phyloP scores from a whole-genome alignment of 768 basidiomycete genomes.

The Rhizopogon sp. region DNA sequence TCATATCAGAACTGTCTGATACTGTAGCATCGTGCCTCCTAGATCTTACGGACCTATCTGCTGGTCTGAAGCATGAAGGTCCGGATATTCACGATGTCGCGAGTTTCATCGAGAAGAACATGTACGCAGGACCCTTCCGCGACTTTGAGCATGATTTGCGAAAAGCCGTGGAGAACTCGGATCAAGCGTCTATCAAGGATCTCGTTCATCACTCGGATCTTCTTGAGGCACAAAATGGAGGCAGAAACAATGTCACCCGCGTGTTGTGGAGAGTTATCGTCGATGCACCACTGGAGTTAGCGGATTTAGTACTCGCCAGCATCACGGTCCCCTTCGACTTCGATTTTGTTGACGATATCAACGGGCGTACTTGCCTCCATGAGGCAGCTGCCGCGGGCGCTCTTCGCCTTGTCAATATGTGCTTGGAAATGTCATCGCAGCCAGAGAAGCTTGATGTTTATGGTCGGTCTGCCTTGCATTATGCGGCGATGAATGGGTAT shows the following conservation, averaged over 20 bases:
- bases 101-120: slow-evolving; percentile 56
- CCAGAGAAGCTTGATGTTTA: slow-evolving; percentile 80
- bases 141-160: slow-evolving; percentile 87
- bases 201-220: slow-evolving; percentile 68
- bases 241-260: slow-evolving; percentile 72
- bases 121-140: slow-evolving; percentile 68
- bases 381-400: slow-evolving; percentile 87
- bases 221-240: slow-evolving; percentile 54
- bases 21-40: slow-evolving; percentile 82
- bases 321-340: slow-evolving; percentile 77
- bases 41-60: slow-evolving; percentile 71
- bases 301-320: slow-evolving; percentile 68
- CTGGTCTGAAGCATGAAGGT: slow-evolving; percentile 75
- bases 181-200: slow-evolving; percentile 58
- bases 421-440: slow-evolving; percentile 68
- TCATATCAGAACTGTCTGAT: slow-evolving; percentile 93
- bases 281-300: slow-evolving; percentile 69
- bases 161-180: slow-evolving; percentile 64
- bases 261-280: slow-evolving; percentile 92
- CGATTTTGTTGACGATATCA: slow-evolving; percentile 93
- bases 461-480: slow-evolving; percentile 91
- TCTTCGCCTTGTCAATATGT: slow-evolving; percentile 71
- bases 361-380: slow-evolving; percentile 89
- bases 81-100: slow-evolving; percentile 72
- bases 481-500: slow-evolving; percentile 93